phyloP scores from a whole-genome alignment of 2,329 filamentous ascomycete genomes.

The Paecilomyces formosus region DNA sequence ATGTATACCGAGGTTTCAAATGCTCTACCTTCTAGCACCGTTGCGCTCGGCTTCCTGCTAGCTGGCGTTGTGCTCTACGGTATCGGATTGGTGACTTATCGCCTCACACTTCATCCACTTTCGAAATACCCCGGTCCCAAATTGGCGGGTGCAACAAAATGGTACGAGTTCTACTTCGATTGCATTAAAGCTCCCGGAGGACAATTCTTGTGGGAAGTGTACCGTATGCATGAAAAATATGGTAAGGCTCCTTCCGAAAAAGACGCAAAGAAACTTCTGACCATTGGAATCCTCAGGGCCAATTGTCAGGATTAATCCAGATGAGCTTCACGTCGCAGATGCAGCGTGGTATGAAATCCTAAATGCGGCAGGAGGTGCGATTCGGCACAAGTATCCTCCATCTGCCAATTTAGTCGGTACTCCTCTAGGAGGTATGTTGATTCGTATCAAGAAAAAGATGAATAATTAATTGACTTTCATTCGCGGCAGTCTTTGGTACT shows the following conservation, averaged over 20 bases:
- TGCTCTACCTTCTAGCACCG: background rate
- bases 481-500: background rate
- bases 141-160: constrained; percentile 17
- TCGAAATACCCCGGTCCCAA: constrained; percentile 17
- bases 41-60: background rate
- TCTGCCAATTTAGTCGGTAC: background rate
- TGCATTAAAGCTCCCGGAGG: constrained; percentile 8
- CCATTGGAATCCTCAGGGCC: background rate
- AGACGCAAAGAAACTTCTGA: background rate
- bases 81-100: background rate
- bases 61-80: background rate
- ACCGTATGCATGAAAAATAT: constrained; percentile 19
- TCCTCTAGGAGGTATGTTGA: background rate
- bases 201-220: constrained; percentile 16
- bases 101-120: constrained; percentile 14
- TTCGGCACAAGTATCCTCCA: background rate
- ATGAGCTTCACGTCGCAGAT: background rate
- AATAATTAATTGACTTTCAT: background rate
- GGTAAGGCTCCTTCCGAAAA: constrained; percentile 6
- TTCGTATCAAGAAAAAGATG: background rate
- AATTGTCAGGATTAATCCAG: background rate
- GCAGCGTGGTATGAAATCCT: background rate
- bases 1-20: background rate
- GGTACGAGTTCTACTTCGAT: constrained; percentile 20
- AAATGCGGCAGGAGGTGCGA: background rate